Evolutionary conservation across 176 grass and related monocot genomes (phyloP).

Genomic region (Luzula sylvatica): DNA sequence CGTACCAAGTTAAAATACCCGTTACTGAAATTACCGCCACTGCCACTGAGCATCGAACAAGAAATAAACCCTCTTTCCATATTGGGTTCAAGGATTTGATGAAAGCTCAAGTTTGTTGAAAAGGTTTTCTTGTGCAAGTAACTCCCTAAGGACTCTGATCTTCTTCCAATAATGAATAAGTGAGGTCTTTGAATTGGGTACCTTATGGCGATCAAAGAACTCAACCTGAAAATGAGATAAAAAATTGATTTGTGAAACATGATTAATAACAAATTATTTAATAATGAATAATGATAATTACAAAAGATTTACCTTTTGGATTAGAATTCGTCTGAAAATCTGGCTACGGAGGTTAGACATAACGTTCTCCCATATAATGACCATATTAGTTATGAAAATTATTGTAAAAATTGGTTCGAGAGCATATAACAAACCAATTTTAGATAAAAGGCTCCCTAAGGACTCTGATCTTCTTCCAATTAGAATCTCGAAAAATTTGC

Average conservation of each 20-base stretch:
- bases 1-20: slow-evolving; percentile 64
- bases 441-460: slow-evolving; percentile 57
- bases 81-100: slow-evolving; percentile 44
- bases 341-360: slow-evolving; percentile 69
- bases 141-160: slow-evolving; percentile 46
- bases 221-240: slow-evolving; percentile 52
- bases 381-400: slow-evolving; percentile 73
- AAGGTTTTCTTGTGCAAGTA: too few relatives aligned
- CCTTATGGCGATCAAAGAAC: slow-evolving; percentile 95
- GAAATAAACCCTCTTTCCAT: slow-evolving; percentile 89
- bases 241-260: slow-evolving; percentile 10
- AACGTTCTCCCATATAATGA: slow-evolving; percentile 80
- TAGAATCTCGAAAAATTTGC: slow-evolving; percentile 86
- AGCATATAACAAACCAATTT: slow-evolving; percentile 57
- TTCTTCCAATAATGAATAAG: slow-evolving; percentile 19
- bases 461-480: slow-evolving; percentile 57
- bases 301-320: slow-evolving; percentile 72
- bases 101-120: slow-evolving; percentile 34
- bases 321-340: slow-evolving; percentile 93
- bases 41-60: slow-evolving; percentile 73
- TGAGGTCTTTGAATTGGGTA: slow-evolving; percentile 19
- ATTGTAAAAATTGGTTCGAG: slow-evolving; percentile 88
- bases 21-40: slow-evolving; percentile 59
- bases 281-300: slow-evolving; percentile 7
- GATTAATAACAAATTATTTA: neutral